phyloP scores from a whole-genome alignment of 495 filamentous ascomycete genomes.

The Podospora tetraspora region DNA sequence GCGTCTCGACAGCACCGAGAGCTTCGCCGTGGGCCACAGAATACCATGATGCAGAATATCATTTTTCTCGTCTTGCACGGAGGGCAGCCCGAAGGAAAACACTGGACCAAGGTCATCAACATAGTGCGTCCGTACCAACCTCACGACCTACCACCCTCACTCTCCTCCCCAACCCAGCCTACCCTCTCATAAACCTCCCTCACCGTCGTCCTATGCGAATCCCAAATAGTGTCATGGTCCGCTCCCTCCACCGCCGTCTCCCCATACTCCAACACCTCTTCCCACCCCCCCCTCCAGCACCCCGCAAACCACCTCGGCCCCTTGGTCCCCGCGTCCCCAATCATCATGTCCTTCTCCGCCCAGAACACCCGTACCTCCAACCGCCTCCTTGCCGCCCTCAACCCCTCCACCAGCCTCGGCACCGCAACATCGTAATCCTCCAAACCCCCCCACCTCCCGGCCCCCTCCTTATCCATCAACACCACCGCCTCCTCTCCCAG shows the following conservation, averaged over 20 bases:
- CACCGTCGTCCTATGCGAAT: not conserved
- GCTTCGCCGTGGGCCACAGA: too few species aligned
- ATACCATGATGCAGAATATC: too few species aligned
- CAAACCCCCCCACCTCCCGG: slow-evolving; percentile 14
- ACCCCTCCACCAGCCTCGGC: slow-evolving; percentile 6
- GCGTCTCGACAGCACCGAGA: too few species aligned
- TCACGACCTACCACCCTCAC: too few species aligned
- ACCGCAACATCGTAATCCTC: slow-evolving; percentile 15
- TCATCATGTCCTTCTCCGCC: slow-evolving; percentile 5
- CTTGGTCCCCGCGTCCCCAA: slow-evolving; percentile 7
- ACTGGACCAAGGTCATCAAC: too few species aligned
- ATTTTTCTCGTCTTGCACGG: too few species aligned
- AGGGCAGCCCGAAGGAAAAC: too few species aligned
- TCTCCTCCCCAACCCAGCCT: not conserved
- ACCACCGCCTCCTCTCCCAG: slow-evolving; percentile 6
- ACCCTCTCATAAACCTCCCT: slow-evolving; percentile 6
- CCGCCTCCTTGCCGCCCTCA: slow-evolving; percentile 1
- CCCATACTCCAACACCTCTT: not conserved
- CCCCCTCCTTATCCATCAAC: slow-evolving; percentile 5
- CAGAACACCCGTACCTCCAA: slow-evolving; percentile 7
- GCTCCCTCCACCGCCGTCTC: not conserved
- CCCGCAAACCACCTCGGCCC: slow-evolving; percentile 7
- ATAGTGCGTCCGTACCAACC: too few species aligned
- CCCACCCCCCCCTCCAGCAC: slow-evolving; percentile 1
- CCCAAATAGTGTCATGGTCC: slow-evolving; percentile 9